Conservation (phyloP, 768 basidiomycete genomes). For the Daedalea quercina region DNA sequence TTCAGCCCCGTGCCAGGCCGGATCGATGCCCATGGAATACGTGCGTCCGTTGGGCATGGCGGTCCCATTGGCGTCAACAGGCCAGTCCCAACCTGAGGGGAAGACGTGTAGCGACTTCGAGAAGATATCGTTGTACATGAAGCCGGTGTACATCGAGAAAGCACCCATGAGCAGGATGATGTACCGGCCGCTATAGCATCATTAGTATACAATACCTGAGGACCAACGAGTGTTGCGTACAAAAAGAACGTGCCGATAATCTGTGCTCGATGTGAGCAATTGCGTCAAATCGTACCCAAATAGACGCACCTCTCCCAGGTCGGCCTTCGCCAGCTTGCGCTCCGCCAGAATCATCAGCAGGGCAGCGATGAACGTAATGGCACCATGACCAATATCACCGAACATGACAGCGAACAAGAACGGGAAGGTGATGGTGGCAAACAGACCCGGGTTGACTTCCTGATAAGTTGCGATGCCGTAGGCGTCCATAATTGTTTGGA, state of each 20-base stretch:
- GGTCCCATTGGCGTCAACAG: constrained; percentile 38
- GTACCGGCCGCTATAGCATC: constrained; percentile 74
- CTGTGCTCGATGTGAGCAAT: constrained; percentile 28
- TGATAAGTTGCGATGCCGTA: constrained; percentile 94
- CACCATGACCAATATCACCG: constrained; percentile 95
- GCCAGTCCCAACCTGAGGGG: constrained; percentile 84
- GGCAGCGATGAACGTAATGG: constrained; percentile 72
- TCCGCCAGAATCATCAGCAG: constrained; percentile 85
- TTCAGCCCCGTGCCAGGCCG: constrained; percentile 89
- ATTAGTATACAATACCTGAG: constrained; percentile 13
- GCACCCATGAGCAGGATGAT: constrained; percentile 98
- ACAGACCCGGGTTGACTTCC: constrained; percentile 94
- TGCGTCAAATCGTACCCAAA: not conserved
- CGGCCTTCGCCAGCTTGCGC: constrained; percentile 63
- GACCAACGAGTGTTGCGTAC: constrained; percentile 37
- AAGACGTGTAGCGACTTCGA: constrained; percentile 86
- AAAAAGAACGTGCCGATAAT: constrained; percentile 89
- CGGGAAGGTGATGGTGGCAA: constrained; percentile 89
- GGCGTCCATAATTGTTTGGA: constrained; percentile 97
- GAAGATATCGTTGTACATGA: constrained; percentile 99
- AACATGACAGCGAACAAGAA: constrained; percentile 99
- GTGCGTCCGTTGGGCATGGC: constrained; percentile 56
- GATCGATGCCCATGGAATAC: constrained; percentile 95
- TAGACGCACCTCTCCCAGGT: constrained; percentile 63
- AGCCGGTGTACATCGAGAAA: constrained; percentile 93